These are phyloP conservation scores for Closterium sp. DNA, from an alignment of 139 green algal genomes.

Conservation along the genomic window DNA sequence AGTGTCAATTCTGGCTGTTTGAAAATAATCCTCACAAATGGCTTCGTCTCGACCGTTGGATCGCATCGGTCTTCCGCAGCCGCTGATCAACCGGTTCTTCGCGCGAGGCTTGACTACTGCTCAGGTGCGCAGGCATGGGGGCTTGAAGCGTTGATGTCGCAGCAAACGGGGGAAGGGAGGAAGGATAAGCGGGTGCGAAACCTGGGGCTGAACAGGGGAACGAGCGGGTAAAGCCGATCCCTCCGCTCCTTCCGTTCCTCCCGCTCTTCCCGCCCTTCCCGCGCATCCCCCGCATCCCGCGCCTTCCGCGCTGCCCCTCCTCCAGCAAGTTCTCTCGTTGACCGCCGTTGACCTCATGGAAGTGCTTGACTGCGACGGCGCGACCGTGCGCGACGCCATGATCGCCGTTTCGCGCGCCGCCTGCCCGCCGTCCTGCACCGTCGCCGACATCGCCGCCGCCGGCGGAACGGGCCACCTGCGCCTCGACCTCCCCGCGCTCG, in stretches of 20 bases:
- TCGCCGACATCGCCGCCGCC: constrained; percentile 5
- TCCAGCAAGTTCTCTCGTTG: neutral
- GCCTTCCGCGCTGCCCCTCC: neutral
- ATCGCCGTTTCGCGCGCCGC: no score
- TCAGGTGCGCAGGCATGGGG: neutral
- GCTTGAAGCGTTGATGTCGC: no score
- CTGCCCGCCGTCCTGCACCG: neutral
- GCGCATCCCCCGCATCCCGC: no score
- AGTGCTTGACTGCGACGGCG: neutral
- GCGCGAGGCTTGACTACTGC: neutral
- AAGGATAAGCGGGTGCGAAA: no score
- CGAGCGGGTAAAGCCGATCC: no score
- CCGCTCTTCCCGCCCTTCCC: no score
- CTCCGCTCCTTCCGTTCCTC: no score
- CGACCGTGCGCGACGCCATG: no score
- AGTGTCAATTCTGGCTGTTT: no score
- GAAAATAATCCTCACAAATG: neutral
- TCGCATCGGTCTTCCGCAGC: neutral
- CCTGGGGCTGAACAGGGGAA: no score
- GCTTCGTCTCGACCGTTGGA: neutral
- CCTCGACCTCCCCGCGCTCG: constrained; percentile 16
- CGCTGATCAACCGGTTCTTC: neutral
- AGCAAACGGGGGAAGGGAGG: no score
- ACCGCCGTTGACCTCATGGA: neutral
- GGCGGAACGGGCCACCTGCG: neutral